These are phyloP conservation scores for Aspergillus uvarum DNA, from an alignment of 2,329 filamentous ascomycete species.

Conservation along the genomic window DNA sequence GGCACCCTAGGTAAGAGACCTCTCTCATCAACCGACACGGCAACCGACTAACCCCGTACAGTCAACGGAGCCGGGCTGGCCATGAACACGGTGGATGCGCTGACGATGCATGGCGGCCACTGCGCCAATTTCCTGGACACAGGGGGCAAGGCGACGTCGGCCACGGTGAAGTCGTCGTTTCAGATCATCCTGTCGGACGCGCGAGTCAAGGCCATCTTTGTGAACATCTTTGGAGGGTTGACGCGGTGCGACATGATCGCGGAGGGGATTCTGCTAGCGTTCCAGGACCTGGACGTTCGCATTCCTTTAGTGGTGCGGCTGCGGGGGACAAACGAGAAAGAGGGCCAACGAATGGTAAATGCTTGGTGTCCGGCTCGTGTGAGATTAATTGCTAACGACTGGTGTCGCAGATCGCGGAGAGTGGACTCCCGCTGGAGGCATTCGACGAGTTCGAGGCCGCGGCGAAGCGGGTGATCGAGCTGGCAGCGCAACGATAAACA, in stretches of 20 bases:
- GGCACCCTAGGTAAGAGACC: conserved; percentile 62
- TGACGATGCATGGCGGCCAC: conserved; percentile 64
- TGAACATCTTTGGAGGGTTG: conserved; percentile 70
- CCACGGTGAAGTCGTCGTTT: conserved; percentile 77
- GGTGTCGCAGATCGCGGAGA: conserved; percentile 57
- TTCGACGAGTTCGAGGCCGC: conserved; percentile 76
- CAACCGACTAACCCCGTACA: conserved; percentile 13
- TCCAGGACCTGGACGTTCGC: conserved; percentile 64
- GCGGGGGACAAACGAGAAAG: conserved; percentile 70
- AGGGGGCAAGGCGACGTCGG: conserved; percentile 80
- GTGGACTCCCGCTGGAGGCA: conserved; percentile 65
- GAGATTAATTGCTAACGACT: conserved; percentile 14
- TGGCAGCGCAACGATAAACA: conserved; percentile 40
- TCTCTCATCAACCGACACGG: not conserved
- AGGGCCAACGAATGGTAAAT: conserved; percentile 64
- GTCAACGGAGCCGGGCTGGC: conserved; percentile 88
- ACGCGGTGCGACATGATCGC: conserved; percentile 82
- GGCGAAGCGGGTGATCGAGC: conserved; percentile 63
- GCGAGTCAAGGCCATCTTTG: conserved; percentile 69
- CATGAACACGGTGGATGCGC: conserved; percentile 86
- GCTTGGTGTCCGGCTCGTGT: not conserved
- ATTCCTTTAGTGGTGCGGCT: conserved; percentile 76
- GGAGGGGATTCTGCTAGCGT: conserved; percentile 69
- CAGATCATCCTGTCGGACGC: conserved; percentile 69
- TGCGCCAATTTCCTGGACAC: conserved; percentile 87